These are phyloP conservation scores for Tagetes patula DNA, from an alignment of 129 eudicot species.

Conservation along the genomic window DNA sequence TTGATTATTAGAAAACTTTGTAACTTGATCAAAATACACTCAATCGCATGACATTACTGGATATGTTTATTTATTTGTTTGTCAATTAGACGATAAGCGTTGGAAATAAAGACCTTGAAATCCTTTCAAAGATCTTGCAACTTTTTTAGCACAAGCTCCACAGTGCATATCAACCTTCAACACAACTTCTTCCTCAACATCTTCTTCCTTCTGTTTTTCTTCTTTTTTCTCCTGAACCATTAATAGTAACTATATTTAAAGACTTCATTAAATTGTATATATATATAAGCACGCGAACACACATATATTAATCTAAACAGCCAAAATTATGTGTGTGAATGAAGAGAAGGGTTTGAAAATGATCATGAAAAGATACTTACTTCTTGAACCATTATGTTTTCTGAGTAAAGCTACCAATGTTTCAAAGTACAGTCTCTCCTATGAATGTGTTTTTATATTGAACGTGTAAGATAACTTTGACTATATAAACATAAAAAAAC, in stretches of 20 bases:
- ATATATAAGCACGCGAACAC: background rate
- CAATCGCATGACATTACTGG: too few species aligned
- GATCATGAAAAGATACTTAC: slow-evolving; percentile 22
- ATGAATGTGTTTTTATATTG: slow-evolving; percentile 14
- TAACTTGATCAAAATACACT: background rate
- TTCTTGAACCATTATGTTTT: slow-evolving; percentile 33
- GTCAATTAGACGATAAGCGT: background rate
- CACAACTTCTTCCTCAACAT: slow-evolving; percentile 39
- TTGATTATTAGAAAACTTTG: background rate
- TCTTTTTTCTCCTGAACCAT: slow-evolving; percentile 42
- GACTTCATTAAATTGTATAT: background rate
- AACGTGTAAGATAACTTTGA: slow-evolving; percentile 3
- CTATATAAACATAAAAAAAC: slow-evolving; percentile 24
- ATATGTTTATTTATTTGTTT: too few species aligned
- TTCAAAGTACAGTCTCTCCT: slow-evolving; percentile 30
- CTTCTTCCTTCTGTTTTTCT: slow-evolving; percentile 31
- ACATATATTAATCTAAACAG: background rate
- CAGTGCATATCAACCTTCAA: slow-evolving; percentile 92
- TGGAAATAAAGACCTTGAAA: slow-evolving; percentile 49
- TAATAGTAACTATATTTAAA: background rate
- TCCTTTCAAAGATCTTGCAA: slow-evolving; percentile 66
- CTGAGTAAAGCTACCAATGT: slow-evolving; percentile 10
- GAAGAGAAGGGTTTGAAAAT: background rate
- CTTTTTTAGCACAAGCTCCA: slow-evolving; percentile 86
- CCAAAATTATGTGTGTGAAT: background rate